Conservation (phyloP, 202 grass and related monocot species). For the Dendrocalamus latiflorus region DNA sequence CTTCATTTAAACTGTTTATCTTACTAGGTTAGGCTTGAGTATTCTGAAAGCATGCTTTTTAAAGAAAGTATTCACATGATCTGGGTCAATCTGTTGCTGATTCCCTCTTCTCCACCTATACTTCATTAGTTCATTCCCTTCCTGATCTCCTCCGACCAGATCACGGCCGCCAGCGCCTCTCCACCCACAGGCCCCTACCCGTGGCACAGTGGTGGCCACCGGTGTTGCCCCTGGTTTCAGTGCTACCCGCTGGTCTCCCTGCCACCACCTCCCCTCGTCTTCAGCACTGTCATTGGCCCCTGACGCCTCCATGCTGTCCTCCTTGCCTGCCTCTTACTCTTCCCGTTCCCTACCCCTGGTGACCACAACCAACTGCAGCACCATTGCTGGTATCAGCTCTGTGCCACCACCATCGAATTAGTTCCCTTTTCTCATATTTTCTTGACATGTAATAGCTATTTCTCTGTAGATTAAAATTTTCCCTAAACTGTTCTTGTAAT, state of each 20-base stretch:
- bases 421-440: neutral
- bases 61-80: neutral
- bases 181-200: neutral
- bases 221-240: neutral
- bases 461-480: neutral
- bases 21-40: neutral
- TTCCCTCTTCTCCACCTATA: neutral
- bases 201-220: neutral
- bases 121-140: neutral
- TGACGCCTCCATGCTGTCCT: neutral
- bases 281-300: neutral
- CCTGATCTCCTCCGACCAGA: neutral
- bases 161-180: neutral
- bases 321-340: neutral
- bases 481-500: neutral
- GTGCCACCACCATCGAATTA: neutral
- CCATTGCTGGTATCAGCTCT: neutral
- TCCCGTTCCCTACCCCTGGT: neutral
- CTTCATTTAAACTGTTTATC: neutral
- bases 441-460: neutral
- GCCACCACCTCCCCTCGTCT: neutral
- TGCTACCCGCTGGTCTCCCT: neutral
- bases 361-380: neutral
- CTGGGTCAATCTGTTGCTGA: neutral
- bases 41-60: neutral